Base-by-base conservation (phyloP, 768 basidiomycete genomes). In the Hygrocybe coccinea region DNA sequence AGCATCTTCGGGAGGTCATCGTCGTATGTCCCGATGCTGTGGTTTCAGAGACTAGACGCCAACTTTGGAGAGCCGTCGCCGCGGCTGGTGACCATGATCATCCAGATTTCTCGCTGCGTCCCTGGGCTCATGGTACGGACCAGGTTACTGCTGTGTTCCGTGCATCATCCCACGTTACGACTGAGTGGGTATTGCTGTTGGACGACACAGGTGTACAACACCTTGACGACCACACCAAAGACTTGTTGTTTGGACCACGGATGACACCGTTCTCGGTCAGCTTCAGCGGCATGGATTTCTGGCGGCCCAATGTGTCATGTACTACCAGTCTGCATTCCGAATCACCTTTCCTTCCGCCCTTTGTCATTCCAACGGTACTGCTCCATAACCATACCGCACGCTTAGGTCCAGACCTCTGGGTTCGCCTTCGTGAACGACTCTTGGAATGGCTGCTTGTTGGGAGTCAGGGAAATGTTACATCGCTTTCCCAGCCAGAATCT, bases 331-430 rank as follows among this genome's bases (percentile, higher is more conserved):
- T 8, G 62, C 63, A 0, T 56, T 58, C 7, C 22, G 82, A 79
- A 2, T 64, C 70, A 3, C 82, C 79, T 65, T 70, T 89, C 2
- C 62, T 81, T 2, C 87, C 87, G 14, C 87, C 87, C 2, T 82
- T 88, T 57, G 70, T 84, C 5, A 59, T 80, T 29, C 78, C 78
- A 9, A 56, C 67, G 1, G 51, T 64, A 22, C 52, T 75, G 14
- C 56, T 70, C 10, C 47, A 8, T 14, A 14, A 19, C 25, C 12
- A 17, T 22, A 22, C 22, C 24, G 19, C 25, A 24, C 22, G 21
- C 12, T 24, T 29, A 19, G 45, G 55, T 41, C 59, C 62, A 0
- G 55, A 61, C 11, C 52, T 64, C 34, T 70, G 71, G 66, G 52
- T 47, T 10, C 53, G 61, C 19, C 60, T 77, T 24, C 67, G 69